These are phyloP conservation scores for Claviceps fusiformis DNA, from an alignment of 2,329 filamentous ascomycete genomes.

Conservation along the genomic window DNA sequence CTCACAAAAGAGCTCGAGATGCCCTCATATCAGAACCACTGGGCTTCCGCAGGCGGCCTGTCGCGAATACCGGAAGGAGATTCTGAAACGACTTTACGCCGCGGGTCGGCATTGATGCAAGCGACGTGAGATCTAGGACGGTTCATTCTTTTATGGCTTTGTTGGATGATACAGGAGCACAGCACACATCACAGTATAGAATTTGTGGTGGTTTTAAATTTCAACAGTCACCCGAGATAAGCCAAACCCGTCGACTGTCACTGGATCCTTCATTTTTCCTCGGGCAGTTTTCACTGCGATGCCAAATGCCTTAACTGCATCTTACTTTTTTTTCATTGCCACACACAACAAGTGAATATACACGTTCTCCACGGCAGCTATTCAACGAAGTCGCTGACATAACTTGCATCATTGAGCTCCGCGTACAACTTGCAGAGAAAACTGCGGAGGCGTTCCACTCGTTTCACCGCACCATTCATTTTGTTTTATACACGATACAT, in stretches of 20 bases:
- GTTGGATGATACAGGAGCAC: background rate
- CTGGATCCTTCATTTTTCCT: no score
- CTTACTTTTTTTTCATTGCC: background rate
- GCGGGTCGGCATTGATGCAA: slow-evolving; percentile 17
- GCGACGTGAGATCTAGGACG: slow-evolving; percentile 10
- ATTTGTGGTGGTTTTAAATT: background rate
- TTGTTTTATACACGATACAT: background rate
- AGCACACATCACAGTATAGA: background rate
- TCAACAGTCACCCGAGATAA: background rate
- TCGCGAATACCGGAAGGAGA: slow-evolving; percentile 46
- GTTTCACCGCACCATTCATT: background rate
- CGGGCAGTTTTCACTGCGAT: no score
- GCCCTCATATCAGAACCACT: slow-evolving; percentile 32
- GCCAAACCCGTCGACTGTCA: no score
- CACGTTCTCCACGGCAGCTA: background rate
- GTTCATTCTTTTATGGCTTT: background rate
- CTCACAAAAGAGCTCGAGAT: slow-evolving; percentile 77
- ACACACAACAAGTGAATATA: background rate
- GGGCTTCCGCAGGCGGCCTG: slow-evolving; percentile 31
- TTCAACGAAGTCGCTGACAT: background rate
- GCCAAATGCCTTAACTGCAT: background rate
- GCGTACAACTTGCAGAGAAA: background rate
- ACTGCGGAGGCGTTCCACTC: background rate
- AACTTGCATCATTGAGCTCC: background rate
- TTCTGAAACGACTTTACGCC: slow-evolving; percentile 27